Conservation (phyloP, 2,329 filamentous ascomycete genomes). For the Coccinonectria pachysandricola region DNA sequence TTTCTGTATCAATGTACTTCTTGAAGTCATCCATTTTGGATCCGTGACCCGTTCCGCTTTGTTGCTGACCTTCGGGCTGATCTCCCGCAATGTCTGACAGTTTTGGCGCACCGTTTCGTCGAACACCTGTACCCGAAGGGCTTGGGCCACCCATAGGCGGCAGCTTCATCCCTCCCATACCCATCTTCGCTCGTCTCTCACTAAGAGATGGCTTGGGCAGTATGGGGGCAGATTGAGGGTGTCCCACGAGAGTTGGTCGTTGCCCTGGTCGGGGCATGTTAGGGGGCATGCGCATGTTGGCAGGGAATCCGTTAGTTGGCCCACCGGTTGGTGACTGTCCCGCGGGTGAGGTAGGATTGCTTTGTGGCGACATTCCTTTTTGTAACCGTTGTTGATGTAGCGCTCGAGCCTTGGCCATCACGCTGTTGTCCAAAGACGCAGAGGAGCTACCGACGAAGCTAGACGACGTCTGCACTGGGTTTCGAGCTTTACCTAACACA, state of each 20-base stretch:
- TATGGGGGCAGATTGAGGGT: conserved; percentile 43
- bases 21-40: conserved; percentile 51
- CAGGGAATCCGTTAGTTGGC: conserved; percentile 33
- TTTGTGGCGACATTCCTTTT: conserved; percentile 28
- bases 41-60: conserved; percentile 29
- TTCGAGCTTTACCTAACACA: conserved; percentile 56
- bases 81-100: conserved; percentile 30
- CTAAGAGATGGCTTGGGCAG: conserved; percentile 50
- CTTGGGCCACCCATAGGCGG: conserved; percentile 35
- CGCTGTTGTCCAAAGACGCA: conserved; percentile 27
- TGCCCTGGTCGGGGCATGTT: conserved; percentile 33
- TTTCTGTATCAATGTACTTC: conserved; percentile 83
- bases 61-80: conserved; percentile 8
- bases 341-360: conserved; percentile 20
- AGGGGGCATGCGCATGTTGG: conserved; percentile 31
- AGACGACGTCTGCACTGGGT: conserved; percentile 34
- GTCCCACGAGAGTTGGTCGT: conserved; percentile 37
- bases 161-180: conserved; percentile 41
- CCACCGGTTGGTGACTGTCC: conserved; percentile 24
- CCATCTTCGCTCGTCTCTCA: conserved; percentile 47
- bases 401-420: conserved; percentile 38
- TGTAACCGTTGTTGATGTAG: conserved; percentile 37
- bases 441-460: conserved; percentile 22
- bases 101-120: conserved; percentile 29
- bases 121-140: conserved; percentile 16